Evolutionary conservation across 2,329 filamentous ascomycete species (phyloP), one percentile per base, ranked within the genome.

Genomic region (Teratosphaeria destructans): DNA sequence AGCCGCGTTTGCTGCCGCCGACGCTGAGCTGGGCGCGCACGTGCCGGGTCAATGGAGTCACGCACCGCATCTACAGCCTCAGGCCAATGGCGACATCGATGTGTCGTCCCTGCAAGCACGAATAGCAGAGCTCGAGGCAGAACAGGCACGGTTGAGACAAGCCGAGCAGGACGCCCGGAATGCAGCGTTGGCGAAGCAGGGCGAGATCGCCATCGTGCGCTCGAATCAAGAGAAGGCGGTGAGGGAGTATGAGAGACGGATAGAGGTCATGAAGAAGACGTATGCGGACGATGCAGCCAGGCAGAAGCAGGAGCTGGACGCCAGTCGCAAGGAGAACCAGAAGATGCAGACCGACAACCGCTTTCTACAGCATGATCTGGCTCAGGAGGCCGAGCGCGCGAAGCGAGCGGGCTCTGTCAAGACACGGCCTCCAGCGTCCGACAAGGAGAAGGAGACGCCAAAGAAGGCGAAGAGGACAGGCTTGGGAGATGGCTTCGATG

Each of bases 201-300:
- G 89, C 56, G 88, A 92, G 70, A 85, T 85, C 32, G 81, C 87
- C 56, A 90, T 92, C 61, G 79, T 92, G n/a, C 83, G 89, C 37
- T 82, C 82, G 61, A 89, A 89, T 61, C 80, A 84, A 49, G 82
- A 86, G 56, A 86, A 84, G 66, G 76, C 79, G 0, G 77, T 79
- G 16, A 82, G 83, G 57, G 81, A 85, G 54, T 83, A 87, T 67
- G 84, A 89, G 56, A 79, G 81, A 27, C 81, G 86, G 65, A 72
- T 92, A 27, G 74, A 79, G 23, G 78, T 81, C 5, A 75, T 89
- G 59, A 84, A 83, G 66, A 85, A 85, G 64, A 73, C 82, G 62
- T 84, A 85, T 65, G 80, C 80, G 1, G 87, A 90, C 56, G 82
- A 87, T 63, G 59, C 85, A 10, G 81, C 82, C 5, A 85, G 82